Evolutionary conservation across 805 yeast genomes (phyloP).

Genomic region (Candida sphagnicola): DNA sequence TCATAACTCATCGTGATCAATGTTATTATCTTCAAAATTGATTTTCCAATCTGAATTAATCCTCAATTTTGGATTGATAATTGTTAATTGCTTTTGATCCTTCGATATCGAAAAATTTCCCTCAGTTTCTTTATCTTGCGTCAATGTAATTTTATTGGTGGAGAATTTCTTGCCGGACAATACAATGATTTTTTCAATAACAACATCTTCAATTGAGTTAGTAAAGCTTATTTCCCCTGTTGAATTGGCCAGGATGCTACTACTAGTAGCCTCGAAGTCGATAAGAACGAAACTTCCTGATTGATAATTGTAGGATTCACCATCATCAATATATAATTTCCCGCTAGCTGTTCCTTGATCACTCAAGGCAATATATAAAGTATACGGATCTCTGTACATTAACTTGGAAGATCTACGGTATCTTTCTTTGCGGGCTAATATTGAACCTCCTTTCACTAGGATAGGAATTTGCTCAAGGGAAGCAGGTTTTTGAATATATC

Average conservation of each 20-base stretch:
- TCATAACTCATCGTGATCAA: conserved; percentile 26
- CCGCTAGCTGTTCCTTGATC: conserved; percentile 50
- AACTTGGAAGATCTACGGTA: conserved; percentile 75
- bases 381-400: conserved; percentile 78
- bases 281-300: conserved; percentile 48
- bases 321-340: conserved; percentile 77
- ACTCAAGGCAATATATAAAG: conserved; percentile 60
- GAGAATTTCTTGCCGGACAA: conserved; percentile 27
- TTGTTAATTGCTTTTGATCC: conserved; percentile 14
- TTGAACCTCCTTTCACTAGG: conserved; percentile 72
- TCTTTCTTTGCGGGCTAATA: conserved; percentile 64
- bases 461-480: conserved; percentile 66
- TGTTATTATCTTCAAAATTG: conserved; percentile 7
- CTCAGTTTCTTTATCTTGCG: conserved; percentile 35
- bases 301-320: conserved; percentile 59
- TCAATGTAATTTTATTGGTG: conserved; percentile 20
- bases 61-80: conserved; percentile 50
- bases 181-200: conserved; percentile 53
- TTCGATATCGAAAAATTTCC: conserved; percentile 16
- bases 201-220: conserved; percentile 27
- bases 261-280: conserved; percentile 34
- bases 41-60: conserved; percentile 48
- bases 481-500: conserved; percentile 35
- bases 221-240: conserved; percentile 8
- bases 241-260: conserved; percentile 18